Percentiles rank a stretch among this genome's conserved stretches.
Conservation (phyloP, 2,329 filamentous ascomycete genomes). For the Aureobasidium pullulans region DNA sequence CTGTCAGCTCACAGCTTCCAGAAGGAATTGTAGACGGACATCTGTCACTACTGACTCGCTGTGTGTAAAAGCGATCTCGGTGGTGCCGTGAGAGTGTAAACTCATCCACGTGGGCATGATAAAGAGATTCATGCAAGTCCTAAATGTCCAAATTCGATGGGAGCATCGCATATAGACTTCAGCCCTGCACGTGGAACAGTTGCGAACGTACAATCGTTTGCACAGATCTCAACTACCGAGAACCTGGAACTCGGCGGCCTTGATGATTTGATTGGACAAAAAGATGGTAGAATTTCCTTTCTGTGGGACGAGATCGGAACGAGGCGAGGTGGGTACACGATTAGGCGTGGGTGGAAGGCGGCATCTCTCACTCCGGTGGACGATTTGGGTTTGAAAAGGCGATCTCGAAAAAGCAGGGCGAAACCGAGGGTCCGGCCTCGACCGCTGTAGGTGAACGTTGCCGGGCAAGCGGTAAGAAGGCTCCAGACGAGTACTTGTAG, state of each 20-base stretch:
- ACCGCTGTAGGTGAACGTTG: not conserved
- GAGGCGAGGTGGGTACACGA: not conserved
- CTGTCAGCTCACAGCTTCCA: constrained; percentile 4
- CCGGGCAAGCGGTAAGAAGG: not conserved
- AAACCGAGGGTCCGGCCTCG: not conserved
- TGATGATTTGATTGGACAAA: not conserved
- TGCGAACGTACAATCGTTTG: not conserved
- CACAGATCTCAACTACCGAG: not conserved
- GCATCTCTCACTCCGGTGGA: not conserved
- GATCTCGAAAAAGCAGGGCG: not conserved
- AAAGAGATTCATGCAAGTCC: not conserved
- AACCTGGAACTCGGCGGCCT: not conserved
- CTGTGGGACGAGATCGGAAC: not conserved
- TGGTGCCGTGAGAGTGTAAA: not conserved
- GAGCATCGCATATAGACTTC: not conserved
- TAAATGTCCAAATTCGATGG: not conserved
- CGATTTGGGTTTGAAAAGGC: not conserved
- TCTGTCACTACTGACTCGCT: not conserved
- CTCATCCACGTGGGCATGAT: not conserved
- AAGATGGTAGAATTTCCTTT: not conserved
- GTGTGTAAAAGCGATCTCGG: not conserved
- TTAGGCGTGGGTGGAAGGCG: not conserved
- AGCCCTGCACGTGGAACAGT: not conserved
- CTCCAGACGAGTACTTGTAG: not conserved
- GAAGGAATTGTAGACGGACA: not conserved